Base-by-base conservation (phyloP, 257 asterid genomes). In the Penstemon newberryi region DNA sequence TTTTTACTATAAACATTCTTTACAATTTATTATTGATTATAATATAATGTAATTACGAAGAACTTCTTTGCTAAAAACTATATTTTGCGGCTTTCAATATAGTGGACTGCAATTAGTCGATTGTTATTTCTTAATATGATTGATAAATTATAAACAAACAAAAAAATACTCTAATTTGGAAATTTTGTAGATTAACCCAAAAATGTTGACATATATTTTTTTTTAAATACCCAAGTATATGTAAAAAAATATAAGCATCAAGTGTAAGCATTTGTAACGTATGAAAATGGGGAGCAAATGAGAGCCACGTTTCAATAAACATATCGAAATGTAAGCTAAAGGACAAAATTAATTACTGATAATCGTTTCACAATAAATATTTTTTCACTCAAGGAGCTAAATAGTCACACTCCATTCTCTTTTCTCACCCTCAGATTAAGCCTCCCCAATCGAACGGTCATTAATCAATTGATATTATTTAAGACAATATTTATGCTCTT, bases 351-450 rank as follows among this genome's bases (percentile, higher is more conserved):
- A 70, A 60, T 58, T 67, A 47, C 46, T 46, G 8, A 33, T 8
- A 6, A 15, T 10, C 33, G 7, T 46, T 57, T 63, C 33, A 11
- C 49, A 60, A 15, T 25, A 50, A 33, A 36, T 13, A 15, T 33
- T 41, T 7, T 5, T 47, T 42, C 11, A 43, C 66, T n/a, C 19
- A 44, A 33, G 83, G 78, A 81, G 79, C 66, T 78, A n/a, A 72
- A 69, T 65, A 72, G 85, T 69, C 81, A 70, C 78, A 55, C 9
- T 49, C 68, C 58, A 49, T 36, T 44, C 67, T 63, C 69, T 38
- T 42, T 53, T 65, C 57, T 57, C 69, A 69, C 79, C 78, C 56
- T 68, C 56, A n/a, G 73, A 75, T 79, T 67, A 47, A 63, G 57
- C 84, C 74, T 6, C 53, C 60, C 64, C 13, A 15, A 76, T 60